These are phyloP conservation scores for Penicillium maclennaniae DNA, from an alignment of 495 filamentous ascomycete genomes.

Conservation along the genomic window DNA sequence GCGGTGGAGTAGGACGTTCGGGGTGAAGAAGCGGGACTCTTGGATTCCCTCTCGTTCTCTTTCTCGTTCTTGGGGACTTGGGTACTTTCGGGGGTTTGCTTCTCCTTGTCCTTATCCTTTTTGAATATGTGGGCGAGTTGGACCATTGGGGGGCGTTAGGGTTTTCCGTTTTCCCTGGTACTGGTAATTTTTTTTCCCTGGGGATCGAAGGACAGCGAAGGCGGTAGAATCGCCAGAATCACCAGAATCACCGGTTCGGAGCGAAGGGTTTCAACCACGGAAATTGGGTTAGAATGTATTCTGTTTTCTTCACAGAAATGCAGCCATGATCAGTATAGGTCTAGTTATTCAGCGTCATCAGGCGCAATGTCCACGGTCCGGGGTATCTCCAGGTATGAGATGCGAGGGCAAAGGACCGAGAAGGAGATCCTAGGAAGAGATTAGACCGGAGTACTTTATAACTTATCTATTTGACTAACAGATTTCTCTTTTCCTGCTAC, in stretches of 20 bases:
- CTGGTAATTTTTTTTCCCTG: constrained; percentile 20
- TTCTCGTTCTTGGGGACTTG: constrained; percentile 14
- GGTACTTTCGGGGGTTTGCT: not conserved
- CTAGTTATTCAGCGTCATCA: not conserved
- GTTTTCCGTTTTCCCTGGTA: constrained; percentile 16
- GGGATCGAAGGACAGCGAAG: constrained; percentile 46
- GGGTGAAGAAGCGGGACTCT: constrained; percentile 17
- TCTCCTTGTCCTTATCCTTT: constrained; percentile 36
- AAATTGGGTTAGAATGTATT: not conserved
- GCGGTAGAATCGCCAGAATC: constrained; percentile 29
- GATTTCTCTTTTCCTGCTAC: constrained; percentile 12
- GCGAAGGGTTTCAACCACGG: constrained; percentile 3
- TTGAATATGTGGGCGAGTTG: constrained; percentile 39
- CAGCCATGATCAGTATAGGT: not conserved
- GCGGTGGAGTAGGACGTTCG: constrained; percentile 24
- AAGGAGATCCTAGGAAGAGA: not conserved
- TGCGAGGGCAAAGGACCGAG: not conserved
- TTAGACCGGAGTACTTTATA: not conserved
- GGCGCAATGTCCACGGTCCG: not conserved
- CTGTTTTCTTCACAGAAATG: not conserved
- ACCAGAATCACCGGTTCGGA: constrained; percentile 10
- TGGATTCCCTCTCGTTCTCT: constrained; percentile 6
- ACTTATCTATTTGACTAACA: not conserved
- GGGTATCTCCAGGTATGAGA: not conserved
- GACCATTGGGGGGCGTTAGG: constrained; percentile 25